These are phyloP conservation scores for Fusarium transvaalense DNA, from an alignment of 2,329 filamentous ascomycete genomes.

Conservation along the genomic window DNA sequence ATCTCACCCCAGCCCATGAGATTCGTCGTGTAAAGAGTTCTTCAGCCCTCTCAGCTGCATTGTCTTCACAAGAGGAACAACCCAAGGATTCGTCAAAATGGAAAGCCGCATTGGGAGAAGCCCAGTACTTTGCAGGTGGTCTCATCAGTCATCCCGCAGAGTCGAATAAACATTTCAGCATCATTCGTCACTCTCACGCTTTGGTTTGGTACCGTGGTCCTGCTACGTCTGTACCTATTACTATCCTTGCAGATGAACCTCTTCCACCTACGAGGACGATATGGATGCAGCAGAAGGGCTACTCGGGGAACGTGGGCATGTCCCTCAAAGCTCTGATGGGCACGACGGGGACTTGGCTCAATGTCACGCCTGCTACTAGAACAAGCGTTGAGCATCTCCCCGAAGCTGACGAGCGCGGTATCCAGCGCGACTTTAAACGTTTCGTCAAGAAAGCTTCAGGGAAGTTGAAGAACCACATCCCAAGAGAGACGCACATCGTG, in stretches of 20 bases:
- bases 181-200: slow-evolving; percentile 74
- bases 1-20: slow-evolving; percentile 23
- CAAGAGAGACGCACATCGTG: slow-evolving; percentile 73
- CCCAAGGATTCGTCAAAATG: slow-evolving; percentile 52
- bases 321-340: slow-evolving; percentile 72
- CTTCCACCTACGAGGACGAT: slow-evolving; percentile 70
- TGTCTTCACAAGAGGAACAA: slow-evolving; percentile 19
- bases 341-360: slow-evolving; percentile 70
- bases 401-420: slow-evolving; percentile 71
- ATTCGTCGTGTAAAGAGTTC: slow-evolving; percentile 53
- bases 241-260: slow-evolving; percentile 70
- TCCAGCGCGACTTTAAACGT: slow-evolving; percentile 75
- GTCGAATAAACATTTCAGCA: slow-evolving; percentile 73
- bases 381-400: slow-evolving; percentile 63
- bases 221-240: slow-evolving; percentile 72
- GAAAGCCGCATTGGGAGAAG: slow-evolving; percentile 67
- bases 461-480: slow-evolving; percentile 59
- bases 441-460: slow-evolving; percentile 69
- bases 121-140: slow-evolving; percentile 74
- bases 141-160: slow-evolving; percentile 73
- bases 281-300: slow-evolving; percentile 77
- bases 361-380: slow-evolving; percentile 72
- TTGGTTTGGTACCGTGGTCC: slow-evolving; percentile 76
- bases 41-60: slow-evolving; percentile 45
- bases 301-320: slow-evolving; percentile 77